These are phyloP conservation scores for Sideroxylon spinosum DNA, from an alignment of 179 eudicot species.

Conservation along the genomic window DNA sequence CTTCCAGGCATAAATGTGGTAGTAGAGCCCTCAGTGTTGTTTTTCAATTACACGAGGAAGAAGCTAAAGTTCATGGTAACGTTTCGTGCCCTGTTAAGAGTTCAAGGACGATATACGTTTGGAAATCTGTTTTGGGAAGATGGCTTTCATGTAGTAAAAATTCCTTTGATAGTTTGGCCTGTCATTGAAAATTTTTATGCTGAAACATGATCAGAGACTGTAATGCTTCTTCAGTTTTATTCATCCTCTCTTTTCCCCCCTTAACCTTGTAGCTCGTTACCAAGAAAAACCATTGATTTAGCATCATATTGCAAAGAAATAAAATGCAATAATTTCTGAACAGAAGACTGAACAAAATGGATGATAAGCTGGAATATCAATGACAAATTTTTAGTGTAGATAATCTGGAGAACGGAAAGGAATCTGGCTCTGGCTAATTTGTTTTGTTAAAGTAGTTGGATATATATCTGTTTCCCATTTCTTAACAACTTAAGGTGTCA, in stretches of 20 bases:
- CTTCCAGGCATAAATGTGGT: slow-evolving; percentile 21
- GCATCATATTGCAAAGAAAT: slow-evolving; percentile 6
- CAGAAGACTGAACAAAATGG: not conserved
- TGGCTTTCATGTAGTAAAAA: slow-evolving; percentile 32
- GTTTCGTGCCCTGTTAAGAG: slow-evolving; percentile 19
- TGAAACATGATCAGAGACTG: slow-evolving; percentile 13
- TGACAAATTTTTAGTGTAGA: too few relatives aligned
- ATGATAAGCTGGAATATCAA: not conserved
- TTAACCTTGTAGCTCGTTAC: not conserved
- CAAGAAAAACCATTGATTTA: not conserved
- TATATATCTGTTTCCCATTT: too few relatives aligned
- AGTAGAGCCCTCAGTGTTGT: slow-evolving; percentile 24
- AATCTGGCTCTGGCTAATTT: too few relatives aligned
- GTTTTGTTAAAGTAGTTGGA: too few relatives aligned
- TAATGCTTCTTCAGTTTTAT: not conserved
- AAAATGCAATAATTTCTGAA: not conserved
- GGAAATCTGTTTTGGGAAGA: slow-evolving; percentile 43
- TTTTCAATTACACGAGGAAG: slow-evolving; percentile 15
- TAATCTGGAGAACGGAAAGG: too few relatives aligned
- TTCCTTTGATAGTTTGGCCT: slow-evolving; percentile 30
- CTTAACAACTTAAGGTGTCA: too few relatives aligned
- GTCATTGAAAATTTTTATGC: slow-evolving; percentile 25
- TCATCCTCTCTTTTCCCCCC: too few relatives aligned
- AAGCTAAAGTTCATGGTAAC: slow-evolving; percentile 29
- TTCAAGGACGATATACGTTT: slow-evolving; percentile 40